These are phyloP conservation scores for Didymella segeticola DNA, from an alignment of 2,329 filamentous ascomycete genomes.

Conservation along the genomic window DNA sequence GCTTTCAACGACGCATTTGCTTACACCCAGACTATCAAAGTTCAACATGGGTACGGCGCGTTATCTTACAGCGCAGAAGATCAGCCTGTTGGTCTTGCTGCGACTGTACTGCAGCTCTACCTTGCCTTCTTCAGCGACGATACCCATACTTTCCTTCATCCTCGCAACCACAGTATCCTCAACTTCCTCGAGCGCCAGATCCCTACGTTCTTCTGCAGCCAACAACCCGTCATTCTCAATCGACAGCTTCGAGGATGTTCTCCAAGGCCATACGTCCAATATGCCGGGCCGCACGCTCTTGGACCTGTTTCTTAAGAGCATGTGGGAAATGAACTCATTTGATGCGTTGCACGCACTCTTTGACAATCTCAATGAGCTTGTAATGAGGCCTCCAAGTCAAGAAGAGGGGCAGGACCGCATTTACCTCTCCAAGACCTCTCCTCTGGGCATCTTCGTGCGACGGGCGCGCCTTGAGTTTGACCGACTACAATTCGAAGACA, in stretches of 20 bases:
- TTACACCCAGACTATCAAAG: background rate
- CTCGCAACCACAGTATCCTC: slow-evolving; percentile 68
- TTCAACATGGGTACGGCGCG: slow-evolving; percentile 67
- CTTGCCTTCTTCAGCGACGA: slow-evolving; percentile 72
- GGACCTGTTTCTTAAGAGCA: slow-evolving; percentile 79
- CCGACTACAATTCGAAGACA: slow-evolving; percentile 79
- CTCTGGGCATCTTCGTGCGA: slow-evolving; percentile 81
- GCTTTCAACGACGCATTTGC: background rate
- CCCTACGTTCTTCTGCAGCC: slow-evolving; percentile 28
- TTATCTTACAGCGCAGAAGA: slow-evolving; percentile 87
- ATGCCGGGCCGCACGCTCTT: slow-evolving; percentile 83
- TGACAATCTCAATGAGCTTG: slow-evolving; percentile 61
- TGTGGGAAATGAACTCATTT: slow-evolving; percentile 85
- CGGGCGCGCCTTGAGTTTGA: slow-evolving; percentile 80
- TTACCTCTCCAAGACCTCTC: slow-evolving; percentile 74
- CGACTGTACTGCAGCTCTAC: slow-evolving; percentile 79
- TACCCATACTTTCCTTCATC: slow-evolving; percentile 80
- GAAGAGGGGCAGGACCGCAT: slow-evolving; percentile 53
- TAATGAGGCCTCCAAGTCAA: slow-evolving; percentile 57
- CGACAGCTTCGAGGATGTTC: slow-evolving; percentile 55
- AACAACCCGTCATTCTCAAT: slow-evolving; percentile 46
- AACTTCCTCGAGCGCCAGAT: slow-evolving; percentile 30
- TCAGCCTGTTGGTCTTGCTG: slow-evolving; percentile 80
- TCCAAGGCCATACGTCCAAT: slow-evolving; percentile 55
- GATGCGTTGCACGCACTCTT: slow-evolving; percentile 83